phyloP scores from a whole-genome alignment of 306 rosid genomes.

The Fragaria nilgerrensis region DNA sequence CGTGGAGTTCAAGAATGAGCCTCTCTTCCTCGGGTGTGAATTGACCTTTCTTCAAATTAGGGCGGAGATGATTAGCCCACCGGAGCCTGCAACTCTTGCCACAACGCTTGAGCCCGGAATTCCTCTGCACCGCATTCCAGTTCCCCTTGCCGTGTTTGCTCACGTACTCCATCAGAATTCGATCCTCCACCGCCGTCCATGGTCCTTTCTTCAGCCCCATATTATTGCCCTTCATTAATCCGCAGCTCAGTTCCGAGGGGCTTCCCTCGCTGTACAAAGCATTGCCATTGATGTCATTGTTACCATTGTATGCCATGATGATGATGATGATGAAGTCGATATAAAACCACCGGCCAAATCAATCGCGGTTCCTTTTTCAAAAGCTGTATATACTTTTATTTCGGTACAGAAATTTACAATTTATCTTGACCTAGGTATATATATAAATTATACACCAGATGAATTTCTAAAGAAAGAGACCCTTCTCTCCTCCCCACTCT shows the following conservation, averaged over 20 bases:
- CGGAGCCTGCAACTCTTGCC: conserved; percentile 95
- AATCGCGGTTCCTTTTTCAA: not conserved
- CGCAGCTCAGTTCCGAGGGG: conserved; percentile 8
- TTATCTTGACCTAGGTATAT: not conserved
- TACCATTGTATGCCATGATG: conserved; percentile 1
- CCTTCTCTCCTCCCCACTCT: conserved; percentile 1
- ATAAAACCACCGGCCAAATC: not conserved
- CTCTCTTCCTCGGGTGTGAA: conserved; percentile 73
- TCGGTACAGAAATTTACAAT: not conserved
- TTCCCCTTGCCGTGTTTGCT: conserved; percentile 86
- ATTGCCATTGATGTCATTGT: conserved; percentile 17
- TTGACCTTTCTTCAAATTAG: conserved; percentile 76
- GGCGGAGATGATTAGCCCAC: conserved; percentile 91
- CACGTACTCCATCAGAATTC: conserved; percentile 67
- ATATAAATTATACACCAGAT: not conserved
- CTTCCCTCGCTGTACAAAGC: conserved; percentile 23
- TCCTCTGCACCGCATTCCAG: conserved; percentile 77
- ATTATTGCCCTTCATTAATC: conserved; percentile 24
- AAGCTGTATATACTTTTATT: not conserved
- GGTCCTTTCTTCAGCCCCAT: conserved; percentile 69
- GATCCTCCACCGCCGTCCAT: conserved; percentile 83
- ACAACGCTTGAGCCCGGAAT: conserved; percentile 70
- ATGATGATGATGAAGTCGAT: not conserved
- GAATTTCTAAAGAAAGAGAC: not conserved
- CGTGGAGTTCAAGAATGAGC: conserved; percentile 70